These are phyloP conservation scores for Epicoccum nigrum DNA, from an alignment of 2,329 filamentous ascomycete genomes.

Conservation along the genomic window DNA sequence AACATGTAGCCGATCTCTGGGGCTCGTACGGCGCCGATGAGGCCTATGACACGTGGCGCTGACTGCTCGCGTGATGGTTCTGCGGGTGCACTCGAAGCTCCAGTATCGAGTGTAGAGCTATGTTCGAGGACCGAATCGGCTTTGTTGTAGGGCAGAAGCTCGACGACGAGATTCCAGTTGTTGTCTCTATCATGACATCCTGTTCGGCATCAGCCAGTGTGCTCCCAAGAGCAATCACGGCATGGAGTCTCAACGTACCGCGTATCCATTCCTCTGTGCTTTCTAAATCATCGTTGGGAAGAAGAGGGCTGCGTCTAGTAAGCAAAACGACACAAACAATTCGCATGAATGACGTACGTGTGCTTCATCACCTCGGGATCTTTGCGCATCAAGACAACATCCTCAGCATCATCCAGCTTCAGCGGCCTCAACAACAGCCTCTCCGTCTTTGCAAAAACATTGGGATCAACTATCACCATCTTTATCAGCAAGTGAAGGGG, in stretches of 20 bases:
- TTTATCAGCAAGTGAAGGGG: slow-evolving; percentile 16
- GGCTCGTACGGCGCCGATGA: slow-evolving; percentile 50
- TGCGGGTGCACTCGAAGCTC: background rate
- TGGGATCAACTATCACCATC: slow-evolving; percentile 45
- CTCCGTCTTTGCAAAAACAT: slow-evolving; percentile 50
- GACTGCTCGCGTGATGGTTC: slow-evolving; percentile 2
- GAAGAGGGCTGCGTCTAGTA: slow-evolving; percentile 49
- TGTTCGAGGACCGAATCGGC: background rate
- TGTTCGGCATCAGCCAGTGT: background rate
- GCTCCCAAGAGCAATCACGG: background rate
- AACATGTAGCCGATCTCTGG: slow-evolving; percentile 54
- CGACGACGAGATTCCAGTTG: slow-evolving; percentile 65
- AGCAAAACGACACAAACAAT: slow-evolving; percentile 3
- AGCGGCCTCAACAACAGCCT: slow-evolving; percentile 63
- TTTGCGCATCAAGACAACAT: slow-evolving; percentile 59
- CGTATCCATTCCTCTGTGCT: slow-evolving; percentile 44
- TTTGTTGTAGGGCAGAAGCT: slow-evolving; percentile 44
- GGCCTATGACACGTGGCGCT: slow-evolving; percentile 47
- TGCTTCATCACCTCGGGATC: slow-evolving; percentile 68
- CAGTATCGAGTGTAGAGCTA: background rate
- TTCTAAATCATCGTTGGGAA: slow-evolving; percentile 58
- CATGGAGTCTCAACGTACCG: slow-evolving; percentile 21
- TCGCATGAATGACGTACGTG: slow-evolving; percentile 50
- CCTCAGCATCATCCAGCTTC: slow-evolving; percentile 57
- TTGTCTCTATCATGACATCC: slow-evolving; percentile 38